Evolutionary conservation across 2,329 filamentous ascomycete genomes (phyloP), one percentile per base, ranked within the genome.

Genomic region (Phialophora macrospora): DNA sequence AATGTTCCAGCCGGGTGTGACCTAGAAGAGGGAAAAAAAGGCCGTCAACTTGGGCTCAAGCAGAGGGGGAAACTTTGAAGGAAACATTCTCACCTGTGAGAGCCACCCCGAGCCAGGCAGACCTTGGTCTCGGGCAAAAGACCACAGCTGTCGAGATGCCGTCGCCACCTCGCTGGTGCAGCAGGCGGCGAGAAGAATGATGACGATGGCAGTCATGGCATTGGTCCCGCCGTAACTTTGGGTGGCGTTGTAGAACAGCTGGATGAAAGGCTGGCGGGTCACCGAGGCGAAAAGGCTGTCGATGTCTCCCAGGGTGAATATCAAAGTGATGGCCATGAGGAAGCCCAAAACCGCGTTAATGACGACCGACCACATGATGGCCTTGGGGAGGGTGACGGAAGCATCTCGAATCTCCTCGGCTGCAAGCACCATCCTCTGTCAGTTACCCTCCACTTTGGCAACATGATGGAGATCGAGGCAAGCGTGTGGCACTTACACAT

Each of bases 141-240:
- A 83, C 82, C 83, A 87, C 11, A 84, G 80, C 62, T 86, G 81
- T 12, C 85, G 80, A 0, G 85, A 87, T 0, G 85, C 84, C 0
- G 87, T 84, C 1, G 83, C 84, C 0, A 88, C 80, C 65, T 84
- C 83, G 1, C 82, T 82, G 22, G 85, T 81, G 14, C 80, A 83
- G 41, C 79, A 78, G 7, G 76, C 77, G 0, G 81, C 81, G 81
- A 20, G 79, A 28, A 81, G 71, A 6, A 78, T 70, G 38, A 79
- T 75, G 6, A 84, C 76, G 7, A 83, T 76, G 2, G 79, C 76
- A 0, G 80, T 77, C 76, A 86, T 81, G 14, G 79, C 77, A 3
- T 79, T 81, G 1, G 82, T 80, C 2, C 79, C 80, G 0, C 74
- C 76, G 8, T 75, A 68, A 11, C 78, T 82, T 22, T 74, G 70